Percentiles rank a stretch among this genome's conserved stretches.
Conservation (phyloP, 306 rosid genomes). For the Leucaena leucocephala region DNA sequence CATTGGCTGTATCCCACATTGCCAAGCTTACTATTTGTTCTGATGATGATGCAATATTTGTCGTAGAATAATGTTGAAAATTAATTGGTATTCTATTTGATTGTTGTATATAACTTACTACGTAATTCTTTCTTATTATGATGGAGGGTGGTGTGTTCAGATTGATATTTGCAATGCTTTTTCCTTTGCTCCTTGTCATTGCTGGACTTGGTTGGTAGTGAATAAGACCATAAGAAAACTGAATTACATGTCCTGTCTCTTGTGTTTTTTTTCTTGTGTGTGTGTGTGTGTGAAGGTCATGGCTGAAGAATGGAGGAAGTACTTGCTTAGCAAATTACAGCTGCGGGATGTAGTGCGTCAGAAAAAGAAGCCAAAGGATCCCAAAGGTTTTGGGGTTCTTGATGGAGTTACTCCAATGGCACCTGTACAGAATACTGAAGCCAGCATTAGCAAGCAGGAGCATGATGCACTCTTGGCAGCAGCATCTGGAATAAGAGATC, state of each 20-base stretch:
- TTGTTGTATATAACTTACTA: slow-evolving; percentile 14
- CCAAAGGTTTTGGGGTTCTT: slow-evolving; percentile 97
- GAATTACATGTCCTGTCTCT: slow-evolving; percentile 11
- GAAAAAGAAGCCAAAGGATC: slow-evolving; percentile 83
- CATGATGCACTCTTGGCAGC: slow-evolving; percentile 82
- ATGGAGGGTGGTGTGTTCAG: slow-evolving; percentile 9
- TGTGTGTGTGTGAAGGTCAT: slow-evolving; percentile 57
- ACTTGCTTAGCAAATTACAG: slow-evolving; percentile 87
- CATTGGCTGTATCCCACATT: slow-evolving; percentile 12
- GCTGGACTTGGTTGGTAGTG: slow-evolving; percentile 13
- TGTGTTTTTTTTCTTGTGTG: not conserved
- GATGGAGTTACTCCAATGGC: slow-evolving; percentile 80
- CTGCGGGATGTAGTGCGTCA: slow-evolving; percentile 67
- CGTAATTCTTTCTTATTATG: slow-evolving; percentile 19
- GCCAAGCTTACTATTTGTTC: slow-evolving; percentile 8
- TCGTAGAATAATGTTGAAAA: slow-evolving; percentile 14
- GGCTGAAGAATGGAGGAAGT: slow-evolving; percentile 86
- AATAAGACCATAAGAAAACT: slow-evolving; percentile 25
- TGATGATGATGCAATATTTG: not conserved
- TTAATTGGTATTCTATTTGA: slow-evolving; percentile 1
- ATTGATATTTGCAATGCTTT: not conserved
- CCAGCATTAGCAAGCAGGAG: slow-evolving; percentile 80
- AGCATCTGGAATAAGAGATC: slow-evolving; percentile 70
- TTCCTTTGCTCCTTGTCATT: not conserved
- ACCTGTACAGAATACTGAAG: slow-evolving; percentile 63